Evolutionary conservation across 2,329 filamentous ascomycete genomes (phyloP).

Genomic region (Trichoderma endophyticum): DNA sequence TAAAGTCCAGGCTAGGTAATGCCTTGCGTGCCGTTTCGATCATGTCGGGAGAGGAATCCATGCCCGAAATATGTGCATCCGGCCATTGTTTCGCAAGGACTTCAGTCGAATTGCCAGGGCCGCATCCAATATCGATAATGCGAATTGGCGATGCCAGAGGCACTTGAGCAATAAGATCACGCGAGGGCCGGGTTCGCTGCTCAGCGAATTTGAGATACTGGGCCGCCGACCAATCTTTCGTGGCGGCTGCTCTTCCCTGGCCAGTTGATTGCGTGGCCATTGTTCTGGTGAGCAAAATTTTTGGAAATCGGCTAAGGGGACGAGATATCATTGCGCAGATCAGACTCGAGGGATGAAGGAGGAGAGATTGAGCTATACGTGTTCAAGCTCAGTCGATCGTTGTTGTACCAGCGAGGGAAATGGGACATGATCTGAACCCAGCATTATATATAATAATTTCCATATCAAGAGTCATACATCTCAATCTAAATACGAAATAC

Average conservation of each 20-base stretch:
- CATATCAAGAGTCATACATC: neutral
- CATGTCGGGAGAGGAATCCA: slow-evolving; percentile 57
- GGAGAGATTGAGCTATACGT: neutral
- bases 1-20: slow-evolving; percentile 44
- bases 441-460: neutral
- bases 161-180: slow-evolving; percentile 51
- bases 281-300: neutral
- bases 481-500: neutral
- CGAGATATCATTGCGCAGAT: neutral
- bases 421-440: too few species aligned
- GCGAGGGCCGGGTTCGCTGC: slow-evolving; percentile 51
- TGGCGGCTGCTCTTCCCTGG: slow-evolving; percentile 6
- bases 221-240: slow-evolving; percentile 47
- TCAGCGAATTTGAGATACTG: slow-evolving; percentile 56
- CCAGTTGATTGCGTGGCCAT: slow-evolving; percentile 8
- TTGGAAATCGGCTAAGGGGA: neutral
- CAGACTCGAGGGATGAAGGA: neutral
- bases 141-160: slow-evolving; percentile 37
- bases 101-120: slow-evolving; percentile 56
- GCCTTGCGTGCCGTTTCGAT: slow-evolving; percentile 43
- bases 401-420: too few species aligned
- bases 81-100: slow-evolving; percentile 49
- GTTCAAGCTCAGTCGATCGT: neutral
- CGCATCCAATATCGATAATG: slow-evolving; percentile 59
- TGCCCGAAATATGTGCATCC: slow-evolving; percentile 43